Conservation (phyloP, 2,329 filamentous ascomycete genomes). For the Thyridium curvatum region DNA sequence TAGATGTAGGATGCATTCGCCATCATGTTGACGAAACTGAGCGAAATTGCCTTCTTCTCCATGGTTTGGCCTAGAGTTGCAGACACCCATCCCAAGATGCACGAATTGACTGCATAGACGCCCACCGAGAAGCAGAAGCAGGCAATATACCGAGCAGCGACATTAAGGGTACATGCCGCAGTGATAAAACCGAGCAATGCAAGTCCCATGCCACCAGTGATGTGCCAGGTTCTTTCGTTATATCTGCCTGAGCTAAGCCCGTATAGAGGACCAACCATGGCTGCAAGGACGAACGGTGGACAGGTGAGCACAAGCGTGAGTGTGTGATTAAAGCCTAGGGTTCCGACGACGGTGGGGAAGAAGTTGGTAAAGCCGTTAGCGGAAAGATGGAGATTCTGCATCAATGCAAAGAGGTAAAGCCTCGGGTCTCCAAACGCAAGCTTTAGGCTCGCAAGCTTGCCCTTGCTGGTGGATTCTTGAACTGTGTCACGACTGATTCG, state of each 20-base stretch:
- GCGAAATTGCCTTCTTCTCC: conserved; percentile 35
- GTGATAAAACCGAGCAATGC: conserved; percentile 2
- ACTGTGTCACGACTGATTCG: conserved; percentile 30
- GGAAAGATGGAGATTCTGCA: conserved; percentile 21
- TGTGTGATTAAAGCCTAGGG: conserved; percentile 29
- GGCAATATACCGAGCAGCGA: background rate
- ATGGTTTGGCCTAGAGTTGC: conserved; percentile 32
- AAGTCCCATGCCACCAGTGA: conserved; percentile 1
- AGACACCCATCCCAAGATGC: conserved; percentile 35
- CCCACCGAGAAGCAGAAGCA: conserved; percentile 28
- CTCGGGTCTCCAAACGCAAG: conserved; percentile 26
- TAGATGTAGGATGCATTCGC: conserved; percentile 38
- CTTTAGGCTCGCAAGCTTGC: conserved; percentile 6
- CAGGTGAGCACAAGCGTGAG: conserved; percentile 34
- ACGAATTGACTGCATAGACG: conserved; percentile 30
- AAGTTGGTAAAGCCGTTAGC: conserved; percentile 34
- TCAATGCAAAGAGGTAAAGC: conserved; percentile 13
- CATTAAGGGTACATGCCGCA: background rate
- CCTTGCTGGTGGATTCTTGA: conserved; percentile 19
- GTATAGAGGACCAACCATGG: conserved; percentile 31
- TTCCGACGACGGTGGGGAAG: conserved; percentile 27
- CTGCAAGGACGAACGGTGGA: conserved; percentile 40
- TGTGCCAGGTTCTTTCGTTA: conserved; percentile 5
- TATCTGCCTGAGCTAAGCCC: conserved; percentile 22
- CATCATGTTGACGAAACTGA: conserved; percentile 35